Conservation (phyloP, 768 basidiomycete species). For the Suillus paluster region DNA sequence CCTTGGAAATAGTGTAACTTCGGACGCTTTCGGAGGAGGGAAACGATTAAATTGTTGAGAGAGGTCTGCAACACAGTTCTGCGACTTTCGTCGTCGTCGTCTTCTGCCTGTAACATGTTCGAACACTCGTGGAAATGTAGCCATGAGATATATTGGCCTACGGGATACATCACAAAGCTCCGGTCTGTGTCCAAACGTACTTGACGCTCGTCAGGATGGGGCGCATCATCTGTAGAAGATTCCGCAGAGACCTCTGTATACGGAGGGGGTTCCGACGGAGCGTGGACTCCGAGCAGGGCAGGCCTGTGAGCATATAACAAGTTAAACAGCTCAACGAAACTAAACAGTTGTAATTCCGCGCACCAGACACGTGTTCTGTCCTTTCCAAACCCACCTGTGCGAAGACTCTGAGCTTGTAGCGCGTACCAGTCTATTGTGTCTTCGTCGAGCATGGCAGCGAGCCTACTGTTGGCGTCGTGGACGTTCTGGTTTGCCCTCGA, state of each 20-base stretch:
- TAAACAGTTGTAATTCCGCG: constrained; percentile 21
- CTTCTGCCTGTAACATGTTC: constrained; percentile 14
- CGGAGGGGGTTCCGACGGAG: constrained; percentile 39
- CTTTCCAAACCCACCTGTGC: constrained; percentile 66
- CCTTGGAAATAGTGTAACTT: constrained; percentile 88
- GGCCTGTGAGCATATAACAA: constrained; percentile 26
- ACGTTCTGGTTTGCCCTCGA: too few relatives aligned
- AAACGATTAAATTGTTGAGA: constrained; percentile 74
- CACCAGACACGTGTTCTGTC: constrained; percentile 63
- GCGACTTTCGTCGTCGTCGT: constrained; percentile 20
- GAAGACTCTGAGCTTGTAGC: constrained; percentile 52
- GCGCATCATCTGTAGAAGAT: constrained; percentile 13
- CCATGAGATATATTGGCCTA: constrained; percentile 55
- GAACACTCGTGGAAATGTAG: constrained; percentile 15
- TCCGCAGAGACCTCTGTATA: constrained; percentile 28
- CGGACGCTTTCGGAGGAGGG: constrained; percentile 73
- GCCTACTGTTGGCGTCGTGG: not conserved
- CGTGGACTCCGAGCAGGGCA: constrained; percentile 42
- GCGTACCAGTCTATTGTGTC: constrained; percentile 41
- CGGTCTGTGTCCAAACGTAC: constrained; percentile 89
- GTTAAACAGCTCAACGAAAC: constrained; percentile 21
- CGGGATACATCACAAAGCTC: constrained; percentile 92
- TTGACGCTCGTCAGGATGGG: constrained; percentile 84
- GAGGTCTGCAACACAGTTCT: constrained; percentile 56
- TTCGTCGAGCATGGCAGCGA: not conserved